Percentiles rank a stretch among this genome's conserved stretches.
phyloP scores from a whole-genome alignment of 306 rosid species.

The Ormosia emarginata region DNA sequence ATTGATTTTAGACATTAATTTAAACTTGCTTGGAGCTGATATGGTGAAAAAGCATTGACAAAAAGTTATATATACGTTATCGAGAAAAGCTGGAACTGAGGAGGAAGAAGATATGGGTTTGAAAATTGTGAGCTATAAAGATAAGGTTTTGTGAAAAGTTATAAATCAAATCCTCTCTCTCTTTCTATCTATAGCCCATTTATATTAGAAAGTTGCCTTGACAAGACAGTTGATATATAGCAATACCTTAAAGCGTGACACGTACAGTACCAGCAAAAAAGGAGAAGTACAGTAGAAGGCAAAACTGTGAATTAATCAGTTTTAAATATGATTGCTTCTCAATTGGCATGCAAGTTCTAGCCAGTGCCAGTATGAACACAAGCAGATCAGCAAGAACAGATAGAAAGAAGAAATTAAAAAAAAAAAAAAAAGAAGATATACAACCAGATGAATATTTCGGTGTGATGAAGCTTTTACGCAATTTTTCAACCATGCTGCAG shows the following conservation, averaged over 20 bases:
- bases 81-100: constrained; percentile 21
- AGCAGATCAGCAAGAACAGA: background rate
- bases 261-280: background rate
- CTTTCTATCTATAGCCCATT: constrained; percentile 23
- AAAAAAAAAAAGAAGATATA: background rate
- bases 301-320: background rate
- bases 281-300: background rate
- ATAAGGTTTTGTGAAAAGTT: constrained; percentile 28
- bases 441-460: background rate
- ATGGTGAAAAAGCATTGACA: background rate
- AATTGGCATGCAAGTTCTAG: background rate
- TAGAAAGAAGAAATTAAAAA: background rate
- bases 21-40: background rate
- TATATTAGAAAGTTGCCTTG: constrained; percentile 10
- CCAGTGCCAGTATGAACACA: background rate
- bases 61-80: background rate
- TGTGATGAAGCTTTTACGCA: background rate
- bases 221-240: constrained; percentile 25
- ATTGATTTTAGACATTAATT: too few relatives aligned
- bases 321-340: constrained; percentile 3
- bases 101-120: constrained; percentile 27
- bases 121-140: constrained; percentile 23
- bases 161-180: background rate
- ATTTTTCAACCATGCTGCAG: background rate
- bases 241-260: constrained; percentile 24